Evolutionary conservation across 257 asterid species (phyloP), one percentile per base, ranked within the genome.

Genomic region (Gentiana straminea): DNA sequence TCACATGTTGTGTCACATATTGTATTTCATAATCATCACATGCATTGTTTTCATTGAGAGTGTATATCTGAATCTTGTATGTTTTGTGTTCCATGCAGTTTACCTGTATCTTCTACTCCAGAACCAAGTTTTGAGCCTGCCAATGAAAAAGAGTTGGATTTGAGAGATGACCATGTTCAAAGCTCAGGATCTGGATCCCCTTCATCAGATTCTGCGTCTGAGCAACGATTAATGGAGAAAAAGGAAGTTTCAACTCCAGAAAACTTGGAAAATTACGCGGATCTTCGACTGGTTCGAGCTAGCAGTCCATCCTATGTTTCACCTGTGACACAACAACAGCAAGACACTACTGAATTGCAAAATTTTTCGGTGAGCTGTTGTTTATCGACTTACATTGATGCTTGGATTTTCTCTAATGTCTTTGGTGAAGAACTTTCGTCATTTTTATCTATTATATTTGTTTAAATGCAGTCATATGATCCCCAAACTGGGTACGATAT

Each of bases 401-500:
- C 15, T 52, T 38, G 43, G 38, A 41, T 59, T 15, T 37, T 53
- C 57, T 43, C 61, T 43, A 48, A 51, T 63, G 59, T 66, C 13
- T 59, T 46, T 66, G 52, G 33, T 52, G 24, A 51, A 11, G 57
- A 32, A 41, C 33, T 52, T 60, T 60, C 60, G 13, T 52, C 13
- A 15, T 32, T 54, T 37, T 65, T 41, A 34, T 8, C 54, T 39
- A 50, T 38, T 64, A 56, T 37, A 61, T 59, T 66, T 66, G 55
- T 64, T 39, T 75, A 41, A 54, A 33, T 71, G 70, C 88, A 91
- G 95, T 75, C 86, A 49, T 88, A 92, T 65, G 97, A 88, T 61
- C 83, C 89, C 34, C 98, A 83, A 66, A 74, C 81, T 58, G 83
- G 86, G 62, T 91, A 86, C 73, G 96, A 88, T 52, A 73, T 79